Percentiles rank a stretch among this genome's conserved stretches.
phyloP scores from a whole-genome alignment of 257 asterid species.

The Perilla frutescens region DNA sequence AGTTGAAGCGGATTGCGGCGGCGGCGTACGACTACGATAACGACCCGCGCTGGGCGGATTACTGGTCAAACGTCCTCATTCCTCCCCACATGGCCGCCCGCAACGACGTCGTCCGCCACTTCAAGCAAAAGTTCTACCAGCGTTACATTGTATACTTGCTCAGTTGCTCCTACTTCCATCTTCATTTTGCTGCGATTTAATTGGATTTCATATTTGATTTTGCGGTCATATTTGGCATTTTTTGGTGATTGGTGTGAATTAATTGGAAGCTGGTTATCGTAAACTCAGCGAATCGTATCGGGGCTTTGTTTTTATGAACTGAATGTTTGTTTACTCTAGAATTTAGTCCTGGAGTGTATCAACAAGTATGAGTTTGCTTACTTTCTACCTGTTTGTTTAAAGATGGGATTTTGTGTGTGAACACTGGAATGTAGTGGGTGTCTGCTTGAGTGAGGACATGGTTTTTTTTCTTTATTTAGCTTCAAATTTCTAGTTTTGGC shows the following conservation, averaged over 20 bases:
- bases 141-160: conserved; percentile 64
- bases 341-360: background rate
- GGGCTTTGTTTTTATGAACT: background rate
- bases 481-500: background rate
- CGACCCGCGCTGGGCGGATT: conserved; percentile 89
- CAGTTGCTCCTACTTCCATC: background rate
- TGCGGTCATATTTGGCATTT: background rate
- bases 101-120: conserved; percentile 78
- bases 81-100: conserved; percentile 92
- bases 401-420: conserved; percentile 12
- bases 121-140: conserved; percentile 95
- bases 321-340: background rate
- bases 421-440: conserved; percentile 19
- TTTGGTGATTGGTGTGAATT: background rate
- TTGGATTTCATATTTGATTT: background rate
- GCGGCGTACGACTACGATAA: conserved; percentile 84
- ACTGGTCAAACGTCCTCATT: conserved; percentile 92
- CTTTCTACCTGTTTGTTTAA: background rate
- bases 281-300: background rate
- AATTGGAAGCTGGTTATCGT: background rate
- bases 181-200: conserved; percentile 5
- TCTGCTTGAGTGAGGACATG: background rate
- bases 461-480: background rate
- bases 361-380: background rate
- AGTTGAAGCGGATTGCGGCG: conserved; percentile 79